phyloP scores from a whole-genome alignment of 176 grass and related monocot species.

The Leersia perrieri region DNA sequence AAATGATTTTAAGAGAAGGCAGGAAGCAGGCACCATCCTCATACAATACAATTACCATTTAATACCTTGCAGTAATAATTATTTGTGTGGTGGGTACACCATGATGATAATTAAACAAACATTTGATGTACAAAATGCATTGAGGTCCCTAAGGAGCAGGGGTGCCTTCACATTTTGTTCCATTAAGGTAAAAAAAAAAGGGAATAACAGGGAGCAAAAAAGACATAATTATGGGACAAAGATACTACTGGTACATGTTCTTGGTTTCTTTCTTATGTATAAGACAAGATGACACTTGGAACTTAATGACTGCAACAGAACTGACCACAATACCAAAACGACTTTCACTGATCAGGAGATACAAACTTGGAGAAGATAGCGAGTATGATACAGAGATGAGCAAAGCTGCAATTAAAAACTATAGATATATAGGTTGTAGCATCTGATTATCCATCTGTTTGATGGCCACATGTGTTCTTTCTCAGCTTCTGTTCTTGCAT shows the following conservation, averaged over 20 bases:
- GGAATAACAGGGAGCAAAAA: constrained; percentile 23
- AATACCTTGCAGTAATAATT: constrained; percentile 34
- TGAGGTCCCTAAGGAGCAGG: constrained; percentile 16
- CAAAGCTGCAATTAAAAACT: constrained; percentile 30
- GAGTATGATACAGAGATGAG: constrained; percentile 57
- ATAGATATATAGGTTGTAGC: constrained; percentile 32
- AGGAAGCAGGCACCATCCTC: not conserved
- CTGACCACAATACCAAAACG: constrained; percentile 50
- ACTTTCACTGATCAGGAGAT: constrained; percentile 48
- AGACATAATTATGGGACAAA: constrained; percentile 48
- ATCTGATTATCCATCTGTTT: constrained; percentile 27
- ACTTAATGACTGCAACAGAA: constrained; percentile 38
- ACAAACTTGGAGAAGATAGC: constrained; percentile 22
- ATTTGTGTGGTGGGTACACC: constrained; percentile 41
- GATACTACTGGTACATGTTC: constrained; percentile 38
- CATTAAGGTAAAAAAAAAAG: not conserved
- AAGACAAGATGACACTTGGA: constrained; percentile 45
- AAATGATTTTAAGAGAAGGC: not conserved
- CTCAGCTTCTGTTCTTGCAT: constrained; percentile 91
- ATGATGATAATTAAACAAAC: constrained; percentile 45
- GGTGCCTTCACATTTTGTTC: constrained; percentile 50
- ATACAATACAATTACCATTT: constrained; percentile 35
- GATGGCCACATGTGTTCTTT: constrained; percentile 15
- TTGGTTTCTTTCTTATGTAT: constrained; percentile 59
- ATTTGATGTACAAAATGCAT: constrained; percentile 35